Conservation (phyloP, 805 yeast genomes). For the Wickerhamomyces ciferrii region DNA sequence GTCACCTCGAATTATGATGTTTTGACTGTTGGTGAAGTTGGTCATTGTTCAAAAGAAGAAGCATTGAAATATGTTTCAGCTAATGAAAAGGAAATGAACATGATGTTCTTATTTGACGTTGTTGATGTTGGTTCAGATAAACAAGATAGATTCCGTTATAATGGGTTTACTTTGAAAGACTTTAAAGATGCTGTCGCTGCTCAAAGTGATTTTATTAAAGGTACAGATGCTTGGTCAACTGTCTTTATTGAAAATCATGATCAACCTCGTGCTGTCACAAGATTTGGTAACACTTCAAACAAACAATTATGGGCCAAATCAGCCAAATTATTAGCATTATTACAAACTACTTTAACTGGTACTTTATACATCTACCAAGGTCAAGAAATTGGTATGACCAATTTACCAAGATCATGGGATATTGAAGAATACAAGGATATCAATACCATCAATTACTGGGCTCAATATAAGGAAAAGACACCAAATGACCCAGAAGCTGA, state of each 20-base stretch:
- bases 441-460: slow-evolving; percentile 37
- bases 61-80: slow-evolving; percentile 37
- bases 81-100: slow-evolving; percentile 32
- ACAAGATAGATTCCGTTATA: slow-evolving; percentile 29
- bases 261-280: slow-evolving; percentile 47
- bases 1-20: slow-evolving; percentile 41
- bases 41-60: slow-evolving; percentile 35
- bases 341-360: slow-evolving; percentile 44
- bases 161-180: slow-evolving; percentile 30
- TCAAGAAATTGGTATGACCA: slow-evolving; percentile 54
- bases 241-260: slow-evolving; percentile 55
- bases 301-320: slow-evolving; percentile 27
- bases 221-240: slow-evolving; percentile 54
- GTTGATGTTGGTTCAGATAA: slow-evolving; percentile 33
- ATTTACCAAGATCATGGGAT: slow-evolving; percentile 37
- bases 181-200: slow-evolving; percentile 34
- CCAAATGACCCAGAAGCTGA: slow-evolving; percentile 22
- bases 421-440: slow-evolving; percentile 47
- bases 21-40: slow-evolving; percentile 56
- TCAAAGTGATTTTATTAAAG: slow-evolving; percentile 34
- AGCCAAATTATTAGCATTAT: slow-evolving; percentile 43
- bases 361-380: slow-evolving; percentile 56
- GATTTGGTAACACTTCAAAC: slow-evolving; percentile 42
- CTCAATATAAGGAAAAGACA: slow-evolving; percentile 22
- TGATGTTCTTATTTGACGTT: slow-evolving; percentile 32